Base-by-base conservation (phyloP, 331 rosid genomes). In the Acacia pycnantha region DNA sequence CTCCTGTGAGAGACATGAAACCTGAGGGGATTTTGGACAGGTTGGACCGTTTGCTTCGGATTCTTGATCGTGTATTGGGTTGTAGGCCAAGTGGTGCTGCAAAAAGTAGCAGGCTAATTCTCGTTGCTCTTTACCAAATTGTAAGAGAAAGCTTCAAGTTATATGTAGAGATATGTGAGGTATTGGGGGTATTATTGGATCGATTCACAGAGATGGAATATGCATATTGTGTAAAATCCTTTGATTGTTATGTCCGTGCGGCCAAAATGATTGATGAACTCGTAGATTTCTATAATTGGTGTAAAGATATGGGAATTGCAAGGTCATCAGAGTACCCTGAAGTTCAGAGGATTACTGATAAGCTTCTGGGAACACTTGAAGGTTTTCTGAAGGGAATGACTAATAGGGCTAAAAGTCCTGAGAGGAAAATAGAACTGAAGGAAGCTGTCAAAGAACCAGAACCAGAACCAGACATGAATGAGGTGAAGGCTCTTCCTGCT, bases 401-500 rank as follows among this genome's bases (percentile, higher is more conserved):
- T 26, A 83, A 33, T 24, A 80, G 78, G 79, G 79, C 85, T 7
- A 89, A 84, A 83, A 89, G 88, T 72, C 86, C 84, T 6, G 93
- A 85, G 93, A 81, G 58, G 78, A 89, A 31, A 26, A 75, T 86
- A 47, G 92, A 81, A 67, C 70, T 69, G 81, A 86, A 88, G 86
- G 85, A 22, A 41, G 58, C 59, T 67, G 89, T 73, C 35, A 58
- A 79, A 79, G 86, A 84, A 81, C 69, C 54, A n/a, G 89, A 86
- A 76, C 26, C 62, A 21, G 65, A 86, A 44, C 76, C 53, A 54
- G 82, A 78, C 74, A 46, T 85, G 84, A 88, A 86, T 85, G 97
- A 92, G 85, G 81, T 90, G 66, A 94, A 88, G 87, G 97, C 98
- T 85, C 94, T 94, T 82, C 98, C 98, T 76, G 88, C 92, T 35